Evolutionary conservation across 164 flowering plant genomes (phyloP).

Genomic region (Pachysandra terminalis): DNA sequence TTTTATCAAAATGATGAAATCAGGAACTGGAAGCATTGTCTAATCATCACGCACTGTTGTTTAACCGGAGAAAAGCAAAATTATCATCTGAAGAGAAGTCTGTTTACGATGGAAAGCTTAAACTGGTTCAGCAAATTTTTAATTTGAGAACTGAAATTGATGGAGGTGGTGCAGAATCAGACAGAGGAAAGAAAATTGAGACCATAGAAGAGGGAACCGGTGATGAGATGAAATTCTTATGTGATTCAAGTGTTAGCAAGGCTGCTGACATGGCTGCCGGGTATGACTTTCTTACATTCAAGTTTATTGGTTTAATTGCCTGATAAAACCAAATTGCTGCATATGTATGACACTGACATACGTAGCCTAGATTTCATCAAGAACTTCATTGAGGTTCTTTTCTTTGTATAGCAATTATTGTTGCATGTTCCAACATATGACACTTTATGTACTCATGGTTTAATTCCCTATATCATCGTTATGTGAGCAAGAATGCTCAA

Average conservation of each 20-base stretch:
- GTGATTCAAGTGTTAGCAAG: slow-evolving; percentile 84
- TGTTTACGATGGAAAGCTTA: slow-evolving; percentile 74
- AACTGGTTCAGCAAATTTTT: slow-evolving; percentile 72
- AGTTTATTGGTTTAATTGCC: background rate
- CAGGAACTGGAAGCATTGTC: slow-evolving; percentile 96
- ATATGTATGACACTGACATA: background rate
- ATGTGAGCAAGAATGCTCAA: too few species aligned
- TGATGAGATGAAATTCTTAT: slow-evolving; percentile 66
- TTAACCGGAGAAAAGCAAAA: slow-evolving; percentile 82
- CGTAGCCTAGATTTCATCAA: too few species aligned
- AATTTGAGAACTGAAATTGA: slow-evolving; percentile 55
- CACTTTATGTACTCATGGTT: background rate
- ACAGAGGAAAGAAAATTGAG: slow-evolving; percentile 83
- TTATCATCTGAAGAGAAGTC: slow-evolving; percentile 73
- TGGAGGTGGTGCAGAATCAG: slow-evolving; percentile 40
- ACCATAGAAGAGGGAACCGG: slow-evolving; percentile 41
- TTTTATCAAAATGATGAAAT: slow-evolving; percentile 8
- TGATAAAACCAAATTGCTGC: background rate
- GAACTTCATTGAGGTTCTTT: background rate
- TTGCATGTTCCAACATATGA: background rate
- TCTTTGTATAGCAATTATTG: background rate
- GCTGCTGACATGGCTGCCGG: slow-evolving; percentile 99
- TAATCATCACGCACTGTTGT: slow-evolving; percentile 74
- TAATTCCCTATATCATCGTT: too few species aligned
- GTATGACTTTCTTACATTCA: slow-evolving; percentile 28